Base-by-base conservation (phyloP, 169 alveolate species). In the Plasmodium relictum region DNA sequence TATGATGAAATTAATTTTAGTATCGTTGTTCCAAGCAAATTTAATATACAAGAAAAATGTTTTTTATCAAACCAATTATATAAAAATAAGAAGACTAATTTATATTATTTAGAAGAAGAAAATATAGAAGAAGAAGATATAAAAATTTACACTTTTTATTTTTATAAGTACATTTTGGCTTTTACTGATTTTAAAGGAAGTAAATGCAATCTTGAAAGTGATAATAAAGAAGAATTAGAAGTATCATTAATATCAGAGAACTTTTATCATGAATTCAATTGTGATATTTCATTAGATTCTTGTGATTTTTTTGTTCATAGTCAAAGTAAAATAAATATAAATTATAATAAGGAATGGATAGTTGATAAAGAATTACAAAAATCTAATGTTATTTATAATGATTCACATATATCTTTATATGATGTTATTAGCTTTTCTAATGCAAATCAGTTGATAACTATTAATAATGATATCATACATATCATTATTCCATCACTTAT, bases 301-400 rank as follows among this genome's bases (percentile, higher is more conserved):
- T 76, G 88, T n/a, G 88, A 76, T 24, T 44, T 62, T 12, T 62
- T 76, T 45, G 37, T 76, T 41, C 66, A 76, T 39, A 66, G 22
- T 0, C 58, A 48, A n/a, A 76, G 76, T 50, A 76, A 76, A 54
- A 63, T 76, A 44, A 66, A 18, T 8, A 76, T 76, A 31, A 10
- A 24, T 62, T 76, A 22, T 63, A 41, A 76, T 62, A 8, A 63
- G 14, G 45, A 54, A 0, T 76, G 88, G 88, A 39, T 26, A 12
- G 18, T 62, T 18, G 66, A 45, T 14, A 26, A 20, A 24, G 48
- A 76, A 26, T 22, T 76, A 31, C 0, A 9, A 12, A 10, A 56
- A 44, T 26, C 66, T 0, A 37, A 18, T 7, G 66, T 76, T 12
- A 1, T 76, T 10, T 76, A 62, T 66, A 56, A 56, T 44, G 88